Base-by-base conservation (phyloP, 805 yeast genomes). In the Candida railenensis region DNA sequence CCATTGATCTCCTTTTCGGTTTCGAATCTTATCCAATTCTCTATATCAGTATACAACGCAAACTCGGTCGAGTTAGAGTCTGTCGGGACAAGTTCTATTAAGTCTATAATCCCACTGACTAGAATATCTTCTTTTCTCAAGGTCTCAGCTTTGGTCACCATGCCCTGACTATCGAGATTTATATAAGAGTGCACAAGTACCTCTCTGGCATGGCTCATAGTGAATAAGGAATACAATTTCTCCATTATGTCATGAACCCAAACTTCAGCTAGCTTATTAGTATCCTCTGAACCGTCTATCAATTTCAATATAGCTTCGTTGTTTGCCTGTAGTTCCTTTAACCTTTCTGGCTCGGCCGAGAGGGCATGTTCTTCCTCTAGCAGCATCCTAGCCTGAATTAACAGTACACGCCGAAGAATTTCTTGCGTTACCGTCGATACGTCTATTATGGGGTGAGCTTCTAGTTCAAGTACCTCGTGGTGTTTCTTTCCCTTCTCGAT, bases 51-150 rank as follows among this genome's bases (percentile, higher is more conserved):
- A 43, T 66, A 60, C 38, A 67, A 42, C 1, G 54, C 37, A 15
- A 48, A 42, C 33, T 62, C 61, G 4, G 43, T 8, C 9, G 43
- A 40, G 18, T 57, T 49, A 1, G 39, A 5, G 20, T 12, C 46
- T 15, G 34, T 3, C 9, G 25, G 22, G 34, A 36, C 16, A 1
- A 67, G 16, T 37, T 48, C 47, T 15, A 83, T 48, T 48, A 75
- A 76, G 60, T 85, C 91, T 21, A 84, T 75, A 1, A 85, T 67
- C 1, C 91, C 94, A 56, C 87, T 82, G 4, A 84, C 71, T 19
- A 83, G 59, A 1, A 80, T 68, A 40, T 66, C 63, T 7, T 66
- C 55, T 3, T 55, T 51, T 2, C 42, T 37, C 9, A 18, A 3
- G 7, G 11, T 22, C 50, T 37, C 43, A 5, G 9, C 30, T 7